Evolutionary conservation across 2,329 filamentous ascomycete species (phyloP).

Genomic region (Neofusicoccum sp.): DNA sequence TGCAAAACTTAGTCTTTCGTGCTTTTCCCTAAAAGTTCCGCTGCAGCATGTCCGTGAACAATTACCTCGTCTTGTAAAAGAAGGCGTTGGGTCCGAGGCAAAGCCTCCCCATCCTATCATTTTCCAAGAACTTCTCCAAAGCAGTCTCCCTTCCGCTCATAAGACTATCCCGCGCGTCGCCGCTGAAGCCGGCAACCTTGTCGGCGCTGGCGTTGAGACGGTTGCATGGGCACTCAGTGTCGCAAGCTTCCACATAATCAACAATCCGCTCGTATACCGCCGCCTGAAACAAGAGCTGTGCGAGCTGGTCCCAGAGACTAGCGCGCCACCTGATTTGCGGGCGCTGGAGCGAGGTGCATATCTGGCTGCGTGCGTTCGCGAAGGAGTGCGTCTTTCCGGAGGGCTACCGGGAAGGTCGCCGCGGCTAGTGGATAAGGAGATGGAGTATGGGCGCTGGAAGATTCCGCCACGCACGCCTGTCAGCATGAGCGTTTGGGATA

Average conservation of each 20-base stretch:
- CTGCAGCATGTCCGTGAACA: background rate
- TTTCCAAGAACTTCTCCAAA: background rate
- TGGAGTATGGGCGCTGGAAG: conserved; percentile 26
- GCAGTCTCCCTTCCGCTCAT: background rate
- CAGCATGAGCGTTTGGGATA: conserved; percentile 37
- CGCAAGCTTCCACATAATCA: conserved; percentile 34
- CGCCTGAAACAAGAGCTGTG: background rate
- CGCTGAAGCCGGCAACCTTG: background rate
- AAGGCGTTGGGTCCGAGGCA: background rate
- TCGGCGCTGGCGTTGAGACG: conserved; percentile 19
- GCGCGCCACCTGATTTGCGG: background rate
- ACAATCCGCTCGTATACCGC: conserved; percentile 29
- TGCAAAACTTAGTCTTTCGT: background rate
- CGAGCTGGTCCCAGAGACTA: background rate
- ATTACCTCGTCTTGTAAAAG: background rate
- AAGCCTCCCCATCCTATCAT: background rate
- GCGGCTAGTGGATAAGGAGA: background rate
- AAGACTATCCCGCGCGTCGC: background rate
- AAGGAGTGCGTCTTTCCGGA: conserved; percentile 37
- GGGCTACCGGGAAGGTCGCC: conserved; percentile 35
- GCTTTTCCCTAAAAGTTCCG: background rate
- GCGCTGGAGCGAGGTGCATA: conserved; percentile 7
- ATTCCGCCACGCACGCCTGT: conserved; percentile 37
- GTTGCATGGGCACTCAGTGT: conserved; percentile 29
- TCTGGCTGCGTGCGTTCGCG: conserved; percentile 22